These are phyloP conservation scores for Tulasnella sp. DNA, from an alignment of 768 basidiomycete species.

Conservation along the genomic window DNA sequence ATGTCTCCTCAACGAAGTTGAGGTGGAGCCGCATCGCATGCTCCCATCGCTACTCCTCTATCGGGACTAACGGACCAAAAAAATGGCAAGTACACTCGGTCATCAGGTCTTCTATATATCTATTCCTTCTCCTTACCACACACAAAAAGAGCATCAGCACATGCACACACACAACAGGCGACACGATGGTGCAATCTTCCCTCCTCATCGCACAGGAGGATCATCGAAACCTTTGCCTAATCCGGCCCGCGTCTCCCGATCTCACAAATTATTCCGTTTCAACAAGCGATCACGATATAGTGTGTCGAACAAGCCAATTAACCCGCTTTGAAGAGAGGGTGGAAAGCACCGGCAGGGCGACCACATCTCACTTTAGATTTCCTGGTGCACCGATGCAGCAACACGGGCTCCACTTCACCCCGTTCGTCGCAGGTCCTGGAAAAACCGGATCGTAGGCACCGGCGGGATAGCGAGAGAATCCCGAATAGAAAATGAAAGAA, in stretches of 20 bases:
- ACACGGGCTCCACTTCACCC: neutral
- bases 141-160: too few relatives aligned
- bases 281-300: too few relatives aligned
- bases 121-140: too few relatives aligned
- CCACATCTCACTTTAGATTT: neutral
- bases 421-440: neutral
- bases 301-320: neutral
- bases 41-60: neutral
- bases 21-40: conserved; percentile 2
- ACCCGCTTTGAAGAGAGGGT: neutral
- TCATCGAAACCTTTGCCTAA: too few relatives aligned
- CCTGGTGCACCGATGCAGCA: neutral
- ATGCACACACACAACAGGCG: neutral
- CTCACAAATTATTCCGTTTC: too few relatives aligned
- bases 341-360: neutral
- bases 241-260: too few relatives aligned
- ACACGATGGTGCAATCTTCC: neutral
- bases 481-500: neutral
- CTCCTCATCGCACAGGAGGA: too few relatives aligned
- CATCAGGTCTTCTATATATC: neutral
- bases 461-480: neutral
- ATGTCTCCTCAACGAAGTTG: neutral
- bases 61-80: conserved; percentile 5
- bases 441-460: neutral
- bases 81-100: neutral